phyloP scores from a whole-genome alignment of 495 filamentous ascomycete genomes.

The Parachaetomium inaequale region DNA sequence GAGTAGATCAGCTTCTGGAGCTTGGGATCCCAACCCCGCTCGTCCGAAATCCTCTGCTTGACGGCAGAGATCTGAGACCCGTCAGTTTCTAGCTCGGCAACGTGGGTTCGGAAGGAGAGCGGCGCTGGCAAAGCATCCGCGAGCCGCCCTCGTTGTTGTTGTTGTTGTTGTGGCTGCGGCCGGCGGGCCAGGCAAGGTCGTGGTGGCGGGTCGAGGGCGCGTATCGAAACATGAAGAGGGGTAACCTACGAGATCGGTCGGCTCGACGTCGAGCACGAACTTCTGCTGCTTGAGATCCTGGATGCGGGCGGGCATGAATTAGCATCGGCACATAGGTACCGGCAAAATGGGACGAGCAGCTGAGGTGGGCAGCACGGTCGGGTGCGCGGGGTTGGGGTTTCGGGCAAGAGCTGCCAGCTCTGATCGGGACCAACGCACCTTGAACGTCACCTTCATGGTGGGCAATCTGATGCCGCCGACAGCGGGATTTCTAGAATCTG shows the following conservation, averaged over 20 bases:
- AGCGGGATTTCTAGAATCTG: slow-evolving; percentile 17
- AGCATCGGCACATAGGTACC: slow-evolving; percentile 25
- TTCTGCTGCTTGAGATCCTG: slow-evolving; percentile 98
- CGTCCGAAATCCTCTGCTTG: slow-evolving; percentile 82
- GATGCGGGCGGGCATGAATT: slow-evolving; percentile 22
- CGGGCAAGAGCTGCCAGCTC: slow-evolving; percentile 4
- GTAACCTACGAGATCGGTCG: slow-evolving; percentile 78
- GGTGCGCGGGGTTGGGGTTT: background rate
- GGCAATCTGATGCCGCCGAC: slow-evolving; percentile 35
- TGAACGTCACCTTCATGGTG: slow-evolving; percentile 52
- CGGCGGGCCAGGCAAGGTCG: slow-evolving; percentile 9
- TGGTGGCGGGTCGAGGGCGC: slow-evolving; percentile 21
- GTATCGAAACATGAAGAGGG: slow-evolving; percentile 21
- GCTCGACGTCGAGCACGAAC: slow-evolving; percentile 91
- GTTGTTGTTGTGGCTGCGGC: background rate
- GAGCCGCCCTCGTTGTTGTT: background rate
- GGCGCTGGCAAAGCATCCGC: background rate
- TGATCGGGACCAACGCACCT: slow-evolving; percentile 35
- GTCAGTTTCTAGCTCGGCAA: slow-evolving; percentile 18
- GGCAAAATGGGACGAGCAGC: background rate
- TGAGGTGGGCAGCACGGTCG: background rate
- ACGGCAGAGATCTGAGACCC: slow-evolving; percentile 69
- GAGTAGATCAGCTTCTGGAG: slow-evolving; percentile 95
- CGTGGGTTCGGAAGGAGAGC: background rate
- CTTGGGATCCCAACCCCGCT: slow-evolving; percentile 88